Evolutionary conservation across 768 basidiomycete genomes (phyloP).

Genomic region (Podaxis mareebaensis): DNA sequence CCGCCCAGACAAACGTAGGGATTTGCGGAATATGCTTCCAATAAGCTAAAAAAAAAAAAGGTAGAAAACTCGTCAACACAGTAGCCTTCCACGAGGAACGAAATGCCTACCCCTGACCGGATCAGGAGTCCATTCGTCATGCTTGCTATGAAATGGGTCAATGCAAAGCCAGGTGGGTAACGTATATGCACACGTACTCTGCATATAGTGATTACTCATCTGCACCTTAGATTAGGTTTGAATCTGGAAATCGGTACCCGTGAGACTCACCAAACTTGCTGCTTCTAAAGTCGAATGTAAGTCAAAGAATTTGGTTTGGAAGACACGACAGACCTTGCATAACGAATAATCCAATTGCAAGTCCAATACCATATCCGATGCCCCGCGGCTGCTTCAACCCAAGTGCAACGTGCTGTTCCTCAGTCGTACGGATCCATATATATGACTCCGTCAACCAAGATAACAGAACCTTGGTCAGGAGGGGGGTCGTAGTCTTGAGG

Average conservation of each 20-base stretch:
- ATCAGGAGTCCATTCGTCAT: conserved; percentile 50
- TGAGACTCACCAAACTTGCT: conserved; percentile 39
- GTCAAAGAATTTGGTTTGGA: not conserved
- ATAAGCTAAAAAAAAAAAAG: conserved; percentile 30
- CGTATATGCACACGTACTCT: conserved; percentile 27
- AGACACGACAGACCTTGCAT: conserved; percentile 52
- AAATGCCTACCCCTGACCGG: conserved; percentile 43
- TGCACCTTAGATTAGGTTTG: conserved; percentile 15
- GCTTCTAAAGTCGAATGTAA: conserved; percentile 28
- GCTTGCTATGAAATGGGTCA: conserved; percentile 29
- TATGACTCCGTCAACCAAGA: conserved; percentile 58
- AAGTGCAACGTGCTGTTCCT: conserved; percentile 34
- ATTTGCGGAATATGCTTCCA: conserved; percentile 61
- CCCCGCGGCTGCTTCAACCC: conserved; percentile 40
- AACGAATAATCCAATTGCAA: conserved; percentile 55
- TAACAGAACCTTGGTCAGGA: conserved; percentile 60
- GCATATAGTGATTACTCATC: conserved; percentile 48
- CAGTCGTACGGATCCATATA: conserved; percentile 35
- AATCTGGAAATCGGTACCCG: not conserved
- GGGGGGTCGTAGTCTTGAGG: conserved; percentile 52
- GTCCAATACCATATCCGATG: conserved; percentile 62
- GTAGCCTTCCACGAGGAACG: not conserved
- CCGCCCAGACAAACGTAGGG: conserved; percentile 62
- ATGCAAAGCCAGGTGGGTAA: not conserved
- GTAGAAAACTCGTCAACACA: not conserved